Evolutionary conservation across 495 filamentous ascomycete species (phyloP).

Genomic region (Achaetomiella virescens): DNA sequence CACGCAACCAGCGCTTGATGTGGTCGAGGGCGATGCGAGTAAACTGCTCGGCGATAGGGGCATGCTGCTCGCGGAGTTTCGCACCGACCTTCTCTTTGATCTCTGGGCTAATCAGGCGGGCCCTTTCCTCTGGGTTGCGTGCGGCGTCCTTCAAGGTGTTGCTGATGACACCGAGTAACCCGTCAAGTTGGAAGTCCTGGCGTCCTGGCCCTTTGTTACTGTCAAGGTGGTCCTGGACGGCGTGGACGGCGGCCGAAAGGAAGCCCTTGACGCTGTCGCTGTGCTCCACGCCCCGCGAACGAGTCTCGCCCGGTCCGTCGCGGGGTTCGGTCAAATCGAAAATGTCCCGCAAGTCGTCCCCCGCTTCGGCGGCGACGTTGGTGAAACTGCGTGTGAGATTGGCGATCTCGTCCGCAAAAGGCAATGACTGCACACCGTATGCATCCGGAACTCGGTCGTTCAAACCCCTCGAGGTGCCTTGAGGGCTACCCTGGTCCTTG

Average conservation of each 20-base stretch:
- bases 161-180: conserved; percentile 29
- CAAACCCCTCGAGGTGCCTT: conserved; percentile 14
- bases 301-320: not conserved
- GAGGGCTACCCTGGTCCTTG: conserved; percentile 8
- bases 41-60: conserved; percentile 31
- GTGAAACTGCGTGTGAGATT: conserved; percentile 26
- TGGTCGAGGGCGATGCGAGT: conserved; percentile 31
- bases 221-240: conserved; percentile 26
- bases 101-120: conserved; percentile 31
- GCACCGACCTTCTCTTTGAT: conserved; percentile 29
- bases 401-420: conserved; percentile 33
- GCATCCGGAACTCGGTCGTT: conserved; percentile 22
- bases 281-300: conserved; percentile 11
- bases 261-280: conserved; percentile 18
- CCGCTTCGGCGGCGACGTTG: conserved; percentile 22
- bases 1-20: conserved; percentile 32
- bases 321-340: conserved; percentile 27
- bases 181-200: conserved; percentile 27
- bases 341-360: conserved; percentile 31
- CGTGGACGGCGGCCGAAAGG: conserved; percentile 28
- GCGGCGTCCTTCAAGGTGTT: conserved; percentile 29
- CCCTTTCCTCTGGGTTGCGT: conserved; percentile 31
- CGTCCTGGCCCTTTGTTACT: conserved; percentile 13
- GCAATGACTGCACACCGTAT: conserved; percentile 28
- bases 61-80: conserved; percentile 27